These are phyloP conservation scores for Mesostigma viride DNA, from an alignment of 139 green algal genomes.

Conservation along the genomic window DNA sequence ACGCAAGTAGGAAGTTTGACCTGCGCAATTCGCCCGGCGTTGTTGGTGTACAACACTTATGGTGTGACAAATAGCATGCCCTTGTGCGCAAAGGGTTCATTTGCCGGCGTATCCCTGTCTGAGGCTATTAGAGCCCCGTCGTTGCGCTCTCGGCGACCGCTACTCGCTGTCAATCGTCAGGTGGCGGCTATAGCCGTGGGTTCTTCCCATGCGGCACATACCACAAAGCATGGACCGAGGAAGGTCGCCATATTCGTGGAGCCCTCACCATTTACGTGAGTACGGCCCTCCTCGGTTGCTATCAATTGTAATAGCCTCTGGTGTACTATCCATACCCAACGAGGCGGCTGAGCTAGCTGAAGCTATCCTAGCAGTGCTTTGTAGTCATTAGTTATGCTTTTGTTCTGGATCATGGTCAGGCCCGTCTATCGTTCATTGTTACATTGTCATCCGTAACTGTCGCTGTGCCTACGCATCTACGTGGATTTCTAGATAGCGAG, in stretches of 20 bases:
- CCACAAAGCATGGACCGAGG: too few species aligned
- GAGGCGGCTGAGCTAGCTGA: neutral
- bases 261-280: conserved; percentile 42
- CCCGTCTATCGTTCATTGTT: neutral
- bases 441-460: neutral
- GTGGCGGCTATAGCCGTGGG: too few species aligned
- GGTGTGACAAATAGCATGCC: too few species aligned
- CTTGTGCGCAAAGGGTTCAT: too few species aligned
- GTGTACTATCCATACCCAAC: neutral
- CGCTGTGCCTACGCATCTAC: neutral
- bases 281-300: neutral
- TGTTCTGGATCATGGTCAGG: neutral
- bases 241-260: conserved; percentile 46
- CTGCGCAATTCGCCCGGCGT: too few species aligned
- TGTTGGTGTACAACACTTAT: too few species aligned
- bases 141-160: too few species aligned
- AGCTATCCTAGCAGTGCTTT: neutral
- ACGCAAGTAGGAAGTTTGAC: too few species aligned
- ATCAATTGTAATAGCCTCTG: neutral
- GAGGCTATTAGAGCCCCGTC: too few species aligned
- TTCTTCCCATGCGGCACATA: too few species aligned
- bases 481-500: neutral
- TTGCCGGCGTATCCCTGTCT: too few species aligned
- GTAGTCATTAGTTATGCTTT: neutral
- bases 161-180: too few species aligned